Percentiles rank a stretch among this genome's conserved stretches.
Conservation (phyloP, 371 early-diverging fungal genomes). For the Mortierella sp. region DNA sequence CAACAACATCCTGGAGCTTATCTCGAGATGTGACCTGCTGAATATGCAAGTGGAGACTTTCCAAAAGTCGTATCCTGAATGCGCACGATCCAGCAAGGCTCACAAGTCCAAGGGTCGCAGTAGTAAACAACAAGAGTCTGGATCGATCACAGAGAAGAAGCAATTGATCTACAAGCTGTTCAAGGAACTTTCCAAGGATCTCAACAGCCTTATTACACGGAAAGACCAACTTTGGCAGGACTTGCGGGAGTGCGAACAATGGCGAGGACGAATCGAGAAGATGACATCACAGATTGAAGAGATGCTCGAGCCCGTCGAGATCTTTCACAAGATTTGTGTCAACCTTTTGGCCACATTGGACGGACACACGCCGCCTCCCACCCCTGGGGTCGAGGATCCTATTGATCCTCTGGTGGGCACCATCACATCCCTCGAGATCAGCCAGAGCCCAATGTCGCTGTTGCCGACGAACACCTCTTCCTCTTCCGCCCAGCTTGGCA, state of each 20-base stretch:
- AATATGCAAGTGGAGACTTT: conserved; percentile 33
- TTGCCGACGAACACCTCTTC: not conserved
- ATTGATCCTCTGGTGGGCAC: not conserved
- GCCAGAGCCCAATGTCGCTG: conserved; percentile 1
- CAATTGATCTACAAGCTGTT: conserved; percentile 16
- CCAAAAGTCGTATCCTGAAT: conserved; percentile 47
- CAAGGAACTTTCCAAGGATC: conserved; percentile 25
- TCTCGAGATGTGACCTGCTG: conserved; percentile 38
- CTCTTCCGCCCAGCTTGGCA: too few species aligned
- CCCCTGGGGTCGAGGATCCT: not conserved
- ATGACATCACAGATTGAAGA: conserved; percentile 48
- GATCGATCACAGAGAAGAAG: conserved; percentile 45
- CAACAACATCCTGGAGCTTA: conserved; percentile 51
- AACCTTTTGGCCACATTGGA: conserved; percentile 32
- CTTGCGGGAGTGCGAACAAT: conserved; percentile 41
- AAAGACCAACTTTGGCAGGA: conserved; percentile 52
- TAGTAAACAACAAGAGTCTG: conserved; percentile 27
- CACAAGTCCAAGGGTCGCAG: conserved; percentile 11
- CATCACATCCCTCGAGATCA: conserved; percentile 6
- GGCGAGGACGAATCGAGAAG: conserved; percentile 45
- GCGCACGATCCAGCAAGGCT: conserved; percentile 16
- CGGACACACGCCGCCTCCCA: not conserved
- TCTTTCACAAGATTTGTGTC: conserved; percentile 42
- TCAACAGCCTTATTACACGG: conserved; percentile 20
- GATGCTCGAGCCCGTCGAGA: conserved; percentile 50